Base-by-base conservation (phyloP, 2,329 filamentous ascomycete genomes). In the Hypoxylon rubiginosum region DNA sequence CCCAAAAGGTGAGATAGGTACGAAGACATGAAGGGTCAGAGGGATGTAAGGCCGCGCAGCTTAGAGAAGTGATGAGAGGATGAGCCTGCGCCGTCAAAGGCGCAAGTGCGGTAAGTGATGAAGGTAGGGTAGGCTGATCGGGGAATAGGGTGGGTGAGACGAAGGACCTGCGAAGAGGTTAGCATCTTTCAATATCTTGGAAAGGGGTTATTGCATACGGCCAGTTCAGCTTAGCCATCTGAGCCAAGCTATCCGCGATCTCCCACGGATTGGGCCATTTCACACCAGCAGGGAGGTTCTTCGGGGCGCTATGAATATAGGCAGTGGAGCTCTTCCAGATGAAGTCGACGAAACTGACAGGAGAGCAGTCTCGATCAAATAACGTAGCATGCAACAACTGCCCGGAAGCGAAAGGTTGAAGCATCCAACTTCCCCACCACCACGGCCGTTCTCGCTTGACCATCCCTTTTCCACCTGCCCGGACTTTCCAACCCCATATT, bases 31-130 rank as follows among this genome's bases (percentile, higher is more conserved):
- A 97, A 0, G 95, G 94, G 73, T 97, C 92, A 17, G 88, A 85
- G 0, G 95, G 94, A 77, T 99, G 95, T 2, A 98, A 88, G 1
- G 95, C 86, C 0, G 95, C 95, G 80, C 96, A 99, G 46, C 93
- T 95, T 19, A 97, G 88, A 26, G 90, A 91, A 9, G 88, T 90
- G 77, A 97, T 95, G 45, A 93, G 89, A 1, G 95, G 95, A 75
- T 98, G 95, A 0, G 95, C 95, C 28, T 91, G 88, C 1, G 91
- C 90, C 1, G 93, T 93, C 58, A 98, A 88, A 0, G 94, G 92
- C 0, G 90, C 85, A 61, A 97, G 90, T 11, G 86, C 81, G 21
- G 84, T 77, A n/a, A 97, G 85, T 3, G 89, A 83, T 3, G 86
- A 76, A 0, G 92, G 88, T 0, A 97, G 87, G 1, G 87, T 88